Conservation (phyloP, 1,284 basidiomycete genomes). For the Ceratobasidium sp. region DNA sequence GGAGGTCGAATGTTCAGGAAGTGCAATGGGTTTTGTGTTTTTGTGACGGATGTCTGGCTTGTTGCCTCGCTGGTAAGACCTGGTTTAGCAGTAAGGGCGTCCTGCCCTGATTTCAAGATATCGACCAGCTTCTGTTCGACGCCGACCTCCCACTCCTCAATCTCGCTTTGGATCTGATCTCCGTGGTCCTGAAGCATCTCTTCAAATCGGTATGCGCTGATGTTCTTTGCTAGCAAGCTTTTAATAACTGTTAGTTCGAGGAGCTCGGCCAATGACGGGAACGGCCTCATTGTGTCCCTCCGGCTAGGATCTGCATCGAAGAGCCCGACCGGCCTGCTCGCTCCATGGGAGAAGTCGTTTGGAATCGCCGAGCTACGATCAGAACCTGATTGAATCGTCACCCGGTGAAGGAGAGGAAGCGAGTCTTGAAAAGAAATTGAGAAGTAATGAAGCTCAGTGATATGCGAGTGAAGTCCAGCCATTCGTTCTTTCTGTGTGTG, state of each 20-base stretch:
- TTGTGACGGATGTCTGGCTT: background rate
- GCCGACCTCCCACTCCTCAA: background rate
- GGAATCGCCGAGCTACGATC: too few species aligned
- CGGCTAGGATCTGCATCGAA: constrained; percentile 1
- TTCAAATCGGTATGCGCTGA: background rate
- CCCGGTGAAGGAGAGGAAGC: too few species aligned
- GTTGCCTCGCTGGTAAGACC: too few species aligned
- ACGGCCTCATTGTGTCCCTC: background rate
- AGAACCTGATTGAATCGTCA: too few species aligned
- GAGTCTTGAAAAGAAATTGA: too few species aligned
- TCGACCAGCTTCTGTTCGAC: background rate
- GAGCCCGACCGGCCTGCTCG: too few species aligned
- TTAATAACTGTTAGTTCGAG: background rate
- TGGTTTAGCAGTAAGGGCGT: too few species aligned
- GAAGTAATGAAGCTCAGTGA: too few species aligned
- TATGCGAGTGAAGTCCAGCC: too few species aligned
- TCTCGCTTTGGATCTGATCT: background rate
- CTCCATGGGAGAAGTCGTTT: too few species aligned
- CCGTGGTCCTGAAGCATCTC: background rate
- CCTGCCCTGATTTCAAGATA: background rate
- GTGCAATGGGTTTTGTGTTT: background rate
- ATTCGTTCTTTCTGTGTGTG: too few species aligned
- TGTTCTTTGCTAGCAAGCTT: background rate
- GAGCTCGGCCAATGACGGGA: background rate
- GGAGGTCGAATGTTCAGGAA: background rate